Percentiles rank a stretch among this genome's conserved stretches.
Evolutionary conservation across 129 eudicot species (phyloP).

Genomic region (Flaveria brownii): DNA sequence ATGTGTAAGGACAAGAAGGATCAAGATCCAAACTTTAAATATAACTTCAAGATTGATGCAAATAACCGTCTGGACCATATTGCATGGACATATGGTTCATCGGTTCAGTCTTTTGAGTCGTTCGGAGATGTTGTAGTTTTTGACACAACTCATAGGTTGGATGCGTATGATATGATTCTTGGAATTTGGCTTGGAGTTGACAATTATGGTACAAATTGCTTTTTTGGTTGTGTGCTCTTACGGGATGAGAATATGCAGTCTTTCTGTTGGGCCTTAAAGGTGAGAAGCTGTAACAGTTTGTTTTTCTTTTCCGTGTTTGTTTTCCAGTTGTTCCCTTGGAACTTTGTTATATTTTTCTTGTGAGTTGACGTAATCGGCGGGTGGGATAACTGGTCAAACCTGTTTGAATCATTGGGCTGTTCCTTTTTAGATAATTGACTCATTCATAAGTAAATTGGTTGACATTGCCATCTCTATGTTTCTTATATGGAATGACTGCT

Average conservation of each 20-base stretch:
- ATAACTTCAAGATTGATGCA: conserved; percentile 66
- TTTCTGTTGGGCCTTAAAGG: conserved; percentile 87
- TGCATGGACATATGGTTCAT: conserved; percentile 81
- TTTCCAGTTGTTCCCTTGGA: conserved; percentile 1
- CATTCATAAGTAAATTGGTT: not conserved
- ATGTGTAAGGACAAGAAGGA: conserved; percentile 84
- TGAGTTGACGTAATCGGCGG: not conserved
- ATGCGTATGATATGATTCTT: conserved; percentile 84
- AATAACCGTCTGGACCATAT: conserved; percentile 79
- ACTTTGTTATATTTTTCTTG: not conserved
- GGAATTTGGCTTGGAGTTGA: conserved; percentile 90
- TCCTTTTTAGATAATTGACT: not conserved
- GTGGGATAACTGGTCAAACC: not conserved
- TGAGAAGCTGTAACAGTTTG: conserved; percentile 31
- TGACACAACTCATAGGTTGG: conserved; percentile 82
- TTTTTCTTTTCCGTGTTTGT: conserved; percentile 3
- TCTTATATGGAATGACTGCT: not conserved
- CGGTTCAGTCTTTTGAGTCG: conserved; percentile 53
- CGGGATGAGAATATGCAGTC: conserved; percentile 78
- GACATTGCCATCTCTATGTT: not conserved
- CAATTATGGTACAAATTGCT: conserved; percentile 71
- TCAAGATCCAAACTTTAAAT: conserved; percentile 66
- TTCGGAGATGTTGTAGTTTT: conserved; percentile 76
- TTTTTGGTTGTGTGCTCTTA: conserved; percentile 72
- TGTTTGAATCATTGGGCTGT: not conserved